A percentile compares a stretch with the other conserved stretches of the same genome.
Conservation (phyloP, 1,139 yeast species). For the Saccharomyces hybrid region DNA sequence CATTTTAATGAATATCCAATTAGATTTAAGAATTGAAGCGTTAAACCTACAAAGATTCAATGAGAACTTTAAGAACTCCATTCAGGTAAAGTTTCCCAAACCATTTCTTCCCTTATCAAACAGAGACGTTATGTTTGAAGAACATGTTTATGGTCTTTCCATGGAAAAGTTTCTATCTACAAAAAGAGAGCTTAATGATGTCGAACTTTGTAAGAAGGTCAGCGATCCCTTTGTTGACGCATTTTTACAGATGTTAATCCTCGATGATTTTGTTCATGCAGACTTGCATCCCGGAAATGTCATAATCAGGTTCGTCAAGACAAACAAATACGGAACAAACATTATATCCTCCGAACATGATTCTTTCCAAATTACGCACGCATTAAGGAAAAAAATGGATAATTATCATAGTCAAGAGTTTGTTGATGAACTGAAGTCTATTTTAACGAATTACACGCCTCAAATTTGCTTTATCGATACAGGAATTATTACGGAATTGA, state of each 20-base stretch:
- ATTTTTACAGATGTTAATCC: slow-evolving; percentile 81
- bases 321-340: slow-evolving; percentile 33
- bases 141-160: slow-evolving; percentile 74
- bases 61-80: slow-evolving; percentile 37
- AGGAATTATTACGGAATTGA: slow-evolving; percentile 86
- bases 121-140: slow-evolving; percentile 75
- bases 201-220: slow-evolving; percentile 55
- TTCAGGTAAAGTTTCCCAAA: slow-evolving; percentile 73
- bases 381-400: slow-evolving; percentile 33
- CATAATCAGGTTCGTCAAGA: slow-evolving; percentile 64
- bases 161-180: slow-evolving; percentile 56
- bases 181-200: slow-evolving; percentile 32
- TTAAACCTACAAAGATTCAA: slow-evolving; percentile 63
- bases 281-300: slow-evolving; percentile 97
- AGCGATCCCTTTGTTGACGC: slow-evolving; percentile 88
- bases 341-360: slow-evolving; percentile 33
- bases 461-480: slow-evolving; percentile 89
- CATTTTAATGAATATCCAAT: slow-evolving; percentile 75
- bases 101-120: slow-evolving; percentile 64
- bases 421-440: slow-evolving; percentile 41
- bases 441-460: slow-evolving; percentile 61
- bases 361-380: slow-evolving; percentile 42
- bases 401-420: slow-evolving; percentile 40
- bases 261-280: slow-evolving; percentile 91
- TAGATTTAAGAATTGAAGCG: slow-evolving; percentile 86